Conservation (phyloP, 257 asterid genomes). For the Nyctanthes arbortristis region DNA sequence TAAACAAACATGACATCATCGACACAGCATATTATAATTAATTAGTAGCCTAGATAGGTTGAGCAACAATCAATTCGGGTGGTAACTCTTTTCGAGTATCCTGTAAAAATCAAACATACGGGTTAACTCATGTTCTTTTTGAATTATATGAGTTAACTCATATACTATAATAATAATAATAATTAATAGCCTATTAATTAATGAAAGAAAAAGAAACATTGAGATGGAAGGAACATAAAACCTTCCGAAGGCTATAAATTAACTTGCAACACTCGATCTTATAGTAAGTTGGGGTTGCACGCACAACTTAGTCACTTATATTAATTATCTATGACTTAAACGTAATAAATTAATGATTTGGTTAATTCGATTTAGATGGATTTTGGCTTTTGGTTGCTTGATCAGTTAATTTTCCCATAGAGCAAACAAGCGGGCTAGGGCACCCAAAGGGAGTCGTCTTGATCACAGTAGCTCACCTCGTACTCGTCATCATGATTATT, state of each 20-base stretch:
- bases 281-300: no score
- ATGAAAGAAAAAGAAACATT: not conserved
- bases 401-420: not conserved
- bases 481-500: not conserved
- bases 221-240: no score
- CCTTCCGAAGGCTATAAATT: not conserved
- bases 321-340: not conserved
- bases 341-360: not conserved
- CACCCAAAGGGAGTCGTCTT: constrained; percentile 32
- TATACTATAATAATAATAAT: no score
- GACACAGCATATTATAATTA: not conserved
- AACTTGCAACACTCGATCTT: no score
- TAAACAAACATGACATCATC: not conserved
- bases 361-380: not conserved
- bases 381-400: not conserved
- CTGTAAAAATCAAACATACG: not conserved
- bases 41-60: not conserved
- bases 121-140: no score
- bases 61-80: not conserved
- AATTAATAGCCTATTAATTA: no score
- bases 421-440: not conserved
- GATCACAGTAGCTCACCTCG: constrained; percentile 26
- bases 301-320: not conserved
- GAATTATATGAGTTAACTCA: no score
- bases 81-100: not conserved